Percentiles rank a stretch among this genome's conserved stretches.
phyloP scores from a whole-genome alignment of 2,329 filamentous ascomycete species.

The Trichoderma breve region DNA sequence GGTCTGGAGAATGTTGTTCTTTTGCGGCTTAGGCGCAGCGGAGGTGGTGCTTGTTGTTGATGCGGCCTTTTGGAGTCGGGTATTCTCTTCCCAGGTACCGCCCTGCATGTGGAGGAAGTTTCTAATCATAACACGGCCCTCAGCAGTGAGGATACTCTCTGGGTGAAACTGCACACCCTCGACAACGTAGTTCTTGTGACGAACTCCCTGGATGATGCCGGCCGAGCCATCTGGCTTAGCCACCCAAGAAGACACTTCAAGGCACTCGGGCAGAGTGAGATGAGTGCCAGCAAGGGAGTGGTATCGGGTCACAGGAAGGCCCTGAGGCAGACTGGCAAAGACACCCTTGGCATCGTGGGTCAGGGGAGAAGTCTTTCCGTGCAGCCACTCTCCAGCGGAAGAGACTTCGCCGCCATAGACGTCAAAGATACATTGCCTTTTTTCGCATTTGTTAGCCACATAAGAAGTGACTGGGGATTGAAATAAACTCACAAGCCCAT shows the following conservation, averaged over 20 bases:
- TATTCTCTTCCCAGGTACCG: conserved; percentile 87
- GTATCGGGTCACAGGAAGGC: conserved; percentile 87
- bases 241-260: conserved; percentile 92
- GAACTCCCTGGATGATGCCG: conserved; percentile 92
- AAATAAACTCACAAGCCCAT: conserved; percentile 79
- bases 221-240: conserved; percentile 71
- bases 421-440: conserved; percentile 89
- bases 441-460: conserved; percentile 11
- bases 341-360: conserved; percentile 90
- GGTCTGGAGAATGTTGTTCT: conserved; percentile 81
- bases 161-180: conserved; percentile 98
- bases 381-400: conserved; percentile 92
- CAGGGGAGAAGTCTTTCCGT: conserved; percentile 92
- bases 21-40: conserved; percentile 47
- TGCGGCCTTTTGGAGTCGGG: conserved; percentile 49
- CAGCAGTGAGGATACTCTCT: conserved; percentile 90
- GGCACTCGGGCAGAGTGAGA: conserved; percentile 75
- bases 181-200: conserved; percentile 86
- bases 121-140: conserved; percentile 83
- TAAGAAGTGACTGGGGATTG: not conserved
- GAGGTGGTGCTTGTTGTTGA: conserved; percentile 30
- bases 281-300: conserved; percentile 94
- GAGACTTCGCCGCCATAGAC: conserved; percentile 88
- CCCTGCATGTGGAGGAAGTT: conserved; percentile 88
- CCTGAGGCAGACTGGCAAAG: conserved; percentile 76